A percentile compares a stretch with the other conserved stretches of the same genome.
Evolutionary conservation across 2,329 filamentous ascomycete species (phyloP).

Genomic region (Apiospora malaysiana): DNA sequence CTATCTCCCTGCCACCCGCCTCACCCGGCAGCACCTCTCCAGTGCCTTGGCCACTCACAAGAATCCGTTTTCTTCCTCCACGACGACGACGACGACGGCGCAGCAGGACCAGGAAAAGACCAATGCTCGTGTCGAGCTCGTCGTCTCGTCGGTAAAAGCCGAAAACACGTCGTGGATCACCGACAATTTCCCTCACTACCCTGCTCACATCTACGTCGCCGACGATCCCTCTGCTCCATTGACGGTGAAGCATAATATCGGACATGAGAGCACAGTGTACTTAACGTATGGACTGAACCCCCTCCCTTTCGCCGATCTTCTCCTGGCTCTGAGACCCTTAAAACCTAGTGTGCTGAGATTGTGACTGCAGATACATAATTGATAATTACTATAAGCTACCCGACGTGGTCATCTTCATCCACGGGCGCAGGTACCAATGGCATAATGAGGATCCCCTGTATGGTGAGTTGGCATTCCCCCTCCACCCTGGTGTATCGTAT

Average conservation of each 20-base stretch:
- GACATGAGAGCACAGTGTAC: slow-evolving; percentile 44
- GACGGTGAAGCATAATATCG: slow-evolving; percentile 45
- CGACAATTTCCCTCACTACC: slow-evolving; percentile 31
- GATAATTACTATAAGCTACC: slow-evolving; percentile 41
- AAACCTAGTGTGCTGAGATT: neutral
- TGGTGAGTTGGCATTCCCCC: slow-evolving; percentile 34
- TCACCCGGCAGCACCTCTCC: slow-evolving; percentile 11
- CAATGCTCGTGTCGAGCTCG: slow-evolving; percentile 28
- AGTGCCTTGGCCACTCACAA: neutral
- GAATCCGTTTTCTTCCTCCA: neutral
- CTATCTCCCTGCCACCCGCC: slow-evolving; percentile 8
- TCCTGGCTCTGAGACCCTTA: neutral
- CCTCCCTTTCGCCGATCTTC: neutral
- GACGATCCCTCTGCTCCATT: slow-evolving; percentile 45
- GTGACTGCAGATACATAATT: slow-evolving; percentile 35
- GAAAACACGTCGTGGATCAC: slow-evolving; percentile 38
- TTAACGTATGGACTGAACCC: slow-evolving; percentile 32
- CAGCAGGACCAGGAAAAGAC: slow-evolving; percentile 19
- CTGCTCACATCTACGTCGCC: slow-evolving; percentile 47
- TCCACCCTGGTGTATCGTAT: neutral
- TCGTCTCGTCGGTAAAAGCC: slow-evolving; percentile 33
- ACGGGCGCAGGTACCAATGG: slow-evolving; percentile 38
- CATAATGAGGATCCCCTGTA: slow-evolving; percentile 45
- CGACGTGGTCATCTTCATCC: slow-evolving; percentile 40
- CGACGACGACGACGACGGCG: neutral